A percentile compares a stretch with the other conserved stretches of the same genome.
phyloP scores from a whole-genome alignment of 2,329 filamentous ascomycete genomes.

The Fusarium chlamydosporum region DNA sequence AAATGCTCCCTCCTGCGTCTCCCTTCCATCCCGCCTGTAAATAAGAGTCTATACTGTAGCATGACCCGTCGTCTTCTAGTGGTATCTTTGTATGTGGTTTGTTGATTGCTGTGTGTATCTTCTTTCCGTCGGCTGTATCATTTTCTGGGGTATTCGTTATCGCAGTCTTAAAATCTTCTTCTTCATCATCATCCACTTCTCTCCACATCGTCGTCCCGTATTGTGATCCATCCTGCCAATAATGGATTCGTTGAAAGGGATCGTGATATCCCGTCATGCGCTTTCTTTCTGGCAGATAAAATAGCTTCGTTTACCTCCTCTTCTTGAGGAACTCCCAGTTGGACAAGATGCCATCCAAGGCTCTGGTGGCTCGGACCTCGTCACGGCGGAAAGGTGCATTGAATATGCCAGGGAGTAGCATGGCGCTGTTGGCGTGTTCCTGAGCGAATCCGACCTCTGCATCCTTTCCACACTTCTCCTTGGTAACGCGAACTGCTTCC shows the following conservation, averaged over 20 bases:
- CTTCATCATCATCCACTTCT: constrained; percentile 9
- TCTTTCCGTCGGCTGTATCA: constrained; percentile 26
- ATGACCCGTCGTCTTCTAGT: constrained; percentile 36
- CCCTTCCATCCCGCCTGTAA: constrained; percentile 18
- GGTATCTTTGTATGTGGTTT: constrained; percentile 31
- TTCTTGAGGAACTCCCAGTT: constrained; percentile 63
- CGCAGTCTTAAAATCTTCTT: constrained; percentile 23
- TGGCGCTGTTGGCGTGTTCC: constrained; percentile 81
- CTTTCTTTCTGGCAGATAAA: background rate
- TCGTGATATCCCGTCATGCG: background rate
- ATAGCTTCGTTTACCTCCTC: constrained; percentile 58
- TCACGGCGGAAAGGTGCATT: constrained; percentile 71
- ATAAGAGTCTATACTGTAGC: constrained; percentile 32
- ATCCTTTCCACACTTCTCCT: constrained; percentile 76
- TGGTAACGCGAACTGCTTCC: constrained; percentile 77
- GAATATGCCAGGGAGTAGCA: constrained; percentile 73
- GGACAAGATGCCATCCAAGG: constrained; percentile 65
- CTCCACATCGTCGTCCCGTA: constrained; percentile 14
- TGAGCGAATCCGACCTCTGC: constrained; percentile 79
- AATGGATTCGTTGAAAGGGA: constrained; percentile 2
- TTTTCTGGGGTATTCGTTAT: constrained; percentile 27
- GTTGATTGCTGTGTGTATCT: constrained; percentile 22
- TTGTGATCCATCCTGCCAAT: constrained; percentile 4
- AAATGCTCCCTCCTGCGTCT: constrained; percentile 23
- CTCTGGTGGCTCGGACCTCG: constrained; percentile 70